Evolutionary conservation across 257 asterid species (phyloP), one percentile per base, ranked within the genome.

Genomic region (Striga asiatica): DNA sequence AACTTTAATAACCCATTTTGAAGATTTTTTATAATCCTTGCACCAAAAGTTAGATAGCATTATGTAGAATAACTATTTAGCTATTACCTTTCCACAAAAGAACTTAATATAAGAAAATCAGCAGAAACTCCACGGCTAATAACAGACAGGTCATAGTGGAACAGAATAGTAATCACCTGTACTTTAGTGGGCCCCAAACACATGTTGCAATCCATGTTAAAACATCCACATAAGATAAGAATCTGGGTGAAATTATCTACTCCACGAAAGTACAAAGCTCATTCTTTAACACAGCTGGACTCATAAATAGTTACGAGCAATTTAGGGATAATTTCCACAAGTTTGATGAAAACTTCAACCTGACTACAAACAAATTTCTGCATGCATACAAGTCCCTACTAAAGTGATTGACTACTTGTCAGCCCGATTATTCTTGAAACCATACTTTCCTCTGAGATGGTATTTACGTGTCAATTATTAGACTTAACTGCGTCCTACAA

Each of bases 351-450:
- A n/a, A n/a, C n/a, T n/a, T n/a, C n/a, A n/a, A n/a, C n/a, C n/a
- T n/a, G n/a, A n/a, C n/a, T n/a, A n/a, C n/a, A n/a, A n/a, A n/a
- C n/a, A n/a, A n/a, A n/a, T n/a, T n/a, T n/a, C n/a, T n/a, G n/a
- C n/a, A n/a, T n/a, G n/a, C n/a, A n/a, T n/a, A n/a, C n/a, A n/a
- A n/a, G n/a, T n/a, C n/a, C n/a, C n/a, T n/a, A n/a, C n/a, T 22
- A 42, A 57, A 9, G 31, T 10, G n/a, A 39, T 46, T 54, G 21
- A 29, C 55, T 25, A 46, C 65, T 24, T 25, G 20, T 51, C 49
- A 65, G 8, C 45, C 32, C 56, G 25, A 65, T 43, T 56, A 59
- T 12, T 56, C 39, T 25, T 38, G 39, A 64, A 49, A 48, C 6
- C 25, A 29, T 19, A 46, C 47, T 46, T 37, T 49, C 21, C 9